phyloP scores from a whole-genome alignment of 805 yeast genomes.

The Scheffersomyces spartinae region DNA sequence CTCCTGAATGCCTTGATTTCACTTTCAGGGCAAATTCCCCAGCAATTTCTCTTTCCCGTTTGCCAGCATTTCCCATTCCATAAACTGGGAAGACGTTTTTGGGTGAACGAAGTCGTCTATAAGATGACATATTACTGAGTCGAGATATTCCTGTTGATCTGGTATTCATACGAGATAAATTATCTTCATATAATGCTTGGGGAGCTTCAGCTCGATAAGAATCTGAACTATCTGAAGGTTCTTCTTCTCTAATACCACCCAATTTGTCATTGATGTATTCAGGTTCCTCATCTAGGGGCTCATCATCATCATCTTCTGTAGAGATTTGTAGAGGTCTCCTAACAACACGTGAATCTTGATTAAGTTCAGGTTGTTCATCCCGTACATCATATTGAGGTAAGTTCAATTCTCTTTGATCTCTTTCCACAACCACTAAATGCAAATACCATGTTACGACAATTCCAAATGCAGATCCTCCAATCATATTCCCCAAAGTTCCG shows the following conservation, averaged over 20 bases:
- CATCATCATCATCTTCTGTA: slow-evolving; percentile 5
- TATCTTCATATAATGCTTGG: not conserved
- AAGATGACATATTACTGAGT: too few relatives aligned
- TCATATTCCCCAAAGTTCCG: slow-evolving; percentile 60
- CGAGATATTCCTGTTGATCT: slow-evolving; percentile 12
- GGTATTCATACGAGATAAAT: not conserved
- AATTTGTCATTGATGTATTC: slow-evolving; percentile 4
- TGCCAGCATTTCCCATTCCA: slow-evolving; percentile 63
- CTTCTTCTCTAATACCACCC: slow-evolving; percentile 4
- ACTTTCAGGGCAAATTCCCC: not conserved
- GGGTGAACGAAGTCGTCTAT: too few relatives aligned
- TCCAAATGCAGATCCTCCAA: slow-evolving; percentile 69
- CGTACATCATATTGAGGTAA: slow-evolving; percentile 60
- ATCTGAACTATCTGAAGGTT: slow-evolving; percentile 2
- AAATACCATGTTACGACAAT: slow-evolving; percentile 59
- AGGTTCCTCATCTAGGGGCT: slow-evolving; percentile 4
- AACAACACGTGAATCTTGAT: slow-evolving; percentile 70
- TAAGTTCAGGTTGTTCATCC: slow-evolving; percentile 74
- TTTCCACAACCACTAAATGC: slow-evolving; percentile 62
- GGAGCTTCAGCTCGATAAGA: not conserved
- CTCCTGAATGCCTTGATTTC: slow-evolving; percentile 7
- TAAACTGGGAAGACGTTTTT: slow-evolving; percentile 70
- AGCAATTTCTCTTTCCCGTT: slow-evolving; percentile 49
- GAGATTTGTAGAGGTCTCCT: slow-evolving; percentile 24
- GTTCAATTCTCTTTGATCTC: slow-evolving; percentile 48